Percentiles rank a stretch among this genome's conserved stretches.
Evolutionary conservation across 108 stramenopile species (phyloP).

Genomic region (Bacterosira constricta): DNA sequence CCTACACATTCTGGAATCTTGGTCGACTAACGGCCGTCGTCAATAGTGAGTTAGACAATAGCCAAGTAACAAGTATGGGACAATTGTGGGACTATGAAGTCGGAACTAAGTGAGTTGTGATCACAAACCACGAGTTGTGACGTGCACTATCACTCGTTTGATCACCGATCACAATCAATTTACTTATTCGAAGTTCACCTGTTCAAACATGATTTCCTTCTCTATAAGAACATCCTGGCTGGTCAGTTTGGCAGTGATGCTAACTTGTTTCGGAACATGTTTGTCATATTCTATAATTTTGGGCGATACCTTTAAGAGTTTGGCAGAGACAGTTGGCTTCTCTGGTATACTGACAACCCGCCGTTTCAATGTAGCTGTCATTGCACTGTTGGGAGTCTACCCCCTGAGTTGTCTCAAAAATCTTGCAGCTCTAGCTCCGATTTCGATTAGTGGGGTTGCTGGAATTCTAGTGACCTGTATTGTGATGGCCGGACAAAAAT

Average conservation of each 20-base stretch:
- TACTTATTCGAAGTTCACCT: too few relatives aligned
- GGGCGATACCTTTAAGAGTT: slow-evolving; percentile 67
- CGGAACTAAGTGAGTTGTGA: too few relatives aligned
- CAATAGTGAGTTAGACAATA: slow-evolving; percentile 2
- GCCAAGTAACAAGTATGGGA: slow-evolving; percentile 52
- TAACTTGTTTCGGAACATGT: slow-evolving; percentile 79
- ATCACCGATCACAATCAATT: too few relatives aligned
- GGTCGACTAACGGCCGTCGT: slow-evolving; percentile 59
- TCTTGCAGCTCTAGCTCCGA: slow-evolving; percentile 67
- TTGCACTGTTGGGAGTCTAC: slow-evolving; percentile 60
- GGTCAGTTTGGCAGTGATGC: slow-evolving; percentile 66
- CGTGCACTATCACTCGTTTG: too few relatives aligned
- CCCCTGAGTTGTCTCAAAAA: slow-evolving; percentile 74
- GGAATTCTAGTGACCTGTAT: slow-evolving; percentile 67
- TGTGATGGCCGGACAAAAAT: slow-evolving; percentile 72
- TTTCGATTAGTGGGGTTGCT: slow-evolving; percentile 67
- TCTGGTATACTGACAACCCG: slow-evolving; percentile 48
- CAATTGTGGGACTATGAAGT: slow-evolving; percentile 88
- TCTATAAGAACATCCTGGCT: slow-evolving; percentile 71
- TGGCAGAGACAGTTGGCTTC: slow-evolving; percentile 48
- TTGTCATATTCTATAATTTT: slow-evolving; percentile 86
- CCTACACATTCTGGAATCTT: slow-evolving; percentile 87
- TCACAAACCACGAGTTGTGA: too few relatives aligned
- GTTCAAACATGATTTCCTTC: too few relatives aligned
- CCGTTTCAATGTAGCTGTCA: slow-evolving; percentile 53